Conservation (phyloP, 2,329 filamentous ascomycete species). For the Colletotrichum limetticola region DNA sequence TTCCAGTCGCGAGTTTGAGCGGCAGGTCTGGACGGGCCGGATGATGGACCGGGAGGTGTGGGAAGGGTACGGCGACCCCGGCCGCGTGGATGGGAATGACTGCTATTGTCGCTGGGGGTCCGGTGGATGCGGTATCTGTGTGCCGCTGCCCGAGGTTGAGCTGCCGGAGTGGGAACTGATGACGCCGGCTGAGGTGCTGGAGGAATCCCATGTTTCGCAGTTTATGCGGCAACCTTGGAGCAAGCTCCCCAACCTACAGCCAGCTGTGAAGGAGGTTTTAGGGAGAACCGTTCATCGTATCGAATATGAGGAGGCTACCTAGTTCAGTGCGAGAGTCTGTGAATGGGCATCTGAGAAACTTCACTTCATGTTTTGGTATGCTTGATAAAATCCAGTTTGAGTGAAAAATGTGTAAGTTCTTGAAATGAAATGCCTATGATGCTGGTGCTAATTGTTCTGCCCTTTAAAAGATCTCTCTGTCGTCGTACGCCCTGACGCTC, state of each 20-base stretch:
- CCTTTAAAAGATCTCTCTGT: constrained; percentile 53
- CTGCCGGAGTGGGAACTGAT: constrained; percentile 15
- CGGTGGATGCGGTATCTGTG: constrained; percentile 7
- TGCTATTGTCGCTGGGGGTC: constrained; percentile 17
- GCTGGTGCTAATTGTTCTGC: not conserved
- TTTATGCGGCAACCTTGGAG: not conserved
- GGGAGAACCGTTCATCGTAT: not conserved
- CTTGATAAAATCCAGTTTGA: not conserved
- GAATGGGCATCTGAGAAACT: not conserved
- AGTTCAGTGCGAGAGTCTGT: not conserved
- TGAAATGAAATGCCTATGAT: not conserved
- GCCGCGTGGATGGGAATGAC: constrained; percentile 3
- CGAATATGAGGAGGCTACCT: not conserved
- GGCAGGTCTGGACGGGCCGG: constrained; percentile 16
- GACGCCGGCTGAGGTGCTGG: not conserved
- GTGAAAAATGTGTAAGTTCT: not conserved
- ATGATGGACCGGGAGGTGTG: not conserved
- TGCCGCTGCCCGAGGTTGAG: not conserved
- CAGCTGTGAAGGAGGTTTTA: not conserved
- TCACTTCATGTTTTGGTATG: not conserved
- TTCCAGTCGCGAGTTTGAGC: not conserved
- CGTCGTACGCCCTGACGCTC: constrained; percentile 55
- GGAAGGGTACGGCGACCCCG: constrained; percentile 14
- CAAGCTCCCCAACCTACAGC: not conserved
- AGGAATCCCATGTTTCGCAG: not conserved